Conservation (phyloP, 2,329 filamentous ascomycete genomes). For the Trichoderma koningii region DNA sequence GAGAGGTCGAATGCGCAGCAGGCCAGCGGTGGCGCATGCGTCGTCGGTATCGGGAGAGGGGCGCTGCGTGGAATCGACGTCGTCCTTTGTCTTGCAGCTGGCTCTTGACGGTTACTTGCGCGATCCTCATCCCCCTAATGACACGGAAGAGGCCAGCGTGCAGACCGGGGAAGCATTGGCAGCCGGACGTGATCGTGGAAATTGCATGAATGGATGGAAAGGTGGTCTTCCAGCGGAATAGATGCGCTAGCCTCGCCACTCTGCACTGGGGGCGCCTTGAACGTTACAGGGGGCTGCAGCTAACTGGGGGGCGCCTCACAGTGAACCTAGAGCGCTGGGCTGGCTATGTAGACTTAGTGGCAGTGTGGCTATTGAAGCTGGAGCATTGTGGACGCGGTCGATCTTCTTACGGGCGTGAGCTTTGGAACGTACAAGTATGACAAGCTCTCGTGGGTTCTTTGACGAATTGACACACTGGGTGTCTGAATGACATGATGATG, state of each 20-base stretch:
- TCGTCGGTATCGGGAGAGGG: conserved; percentile 1
- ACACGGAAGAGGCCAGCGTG: conserved; percentile 11
- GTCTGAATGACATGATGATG: no score
- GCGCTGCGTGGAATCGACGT: not conserved
- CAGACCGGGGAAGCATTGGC: conserved; percentile 20
- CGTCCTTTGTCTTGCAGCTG: conserved; percentile 6
- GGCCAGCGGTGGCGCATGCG: conserved; percentile 13
- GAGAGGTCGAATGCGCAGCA: conserved; percentile 18
- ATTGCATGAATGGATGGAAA: conserved; percentile 23
- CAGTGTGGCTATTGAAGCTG: not conserved
- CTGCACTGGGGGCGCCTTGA: conserved; percentile 9
- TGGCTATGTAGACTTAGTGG: conserved; percentile 3
- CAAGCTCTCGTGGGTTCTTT: no score
- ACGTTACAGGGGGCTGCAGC: conserved; percentile 25
- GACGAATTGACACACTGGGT: no score
- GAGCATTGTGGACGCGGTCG: not conserved
- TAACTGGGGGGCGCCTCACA: conserved; percentile 18
- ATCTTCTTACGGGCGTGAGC: not conserved
- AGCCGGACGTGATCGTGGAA: conserved; percentile 22
- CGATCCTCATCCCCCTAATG: conserved; percentile 21
- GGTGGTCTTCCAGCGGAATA: conserved; percentile 22
- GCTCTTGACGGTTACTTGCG: not conserved
- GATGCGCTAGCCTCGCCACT: conserved; percentile 24
- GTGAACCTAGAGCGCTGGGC: not conserved
- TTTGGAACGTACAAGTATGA: not conserved